Conservation (phyloP, 108 stramenopile genomes). For the Skeletonema costatum region DNA sequence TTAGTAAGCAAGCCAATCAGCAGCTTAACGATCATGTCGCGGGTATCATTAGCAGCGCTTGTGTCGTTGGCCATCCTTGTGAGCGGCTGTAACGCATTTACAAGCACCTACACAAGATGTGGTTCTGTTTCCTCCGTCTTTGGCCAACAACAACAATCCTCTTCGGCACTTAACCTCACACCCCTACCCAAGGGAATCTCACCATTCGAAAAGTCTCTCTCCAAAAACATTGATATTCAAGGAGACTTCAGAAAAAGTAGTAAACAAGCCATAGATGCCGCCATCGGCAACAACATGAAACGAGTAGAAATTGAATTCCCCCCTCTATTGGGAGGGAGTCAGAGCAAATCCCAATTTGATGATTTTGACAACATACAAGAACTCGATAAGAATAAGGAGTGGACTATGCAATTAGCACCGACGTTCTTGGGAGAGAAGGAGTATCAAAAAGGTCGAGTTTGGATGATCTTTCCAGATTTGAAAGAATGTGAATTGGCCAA, state of each 20-base stretch:
- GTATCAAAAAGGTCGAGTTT: slow-evolving; percentile 39
- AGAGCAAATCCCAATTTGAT: slow-evolving; percentile 81
- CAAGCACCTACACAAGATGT: neutral
- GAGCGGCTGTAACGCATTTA: neutral
- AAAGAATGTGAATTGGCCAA: slow-evolving; percentile 84
- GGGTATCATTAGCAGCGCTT: neutral
- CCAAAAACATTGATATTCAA: slow-evolving; percentile 64
- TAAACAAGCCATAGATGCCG: slow-evolving; percentile 44
- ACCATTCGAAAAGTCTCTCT: slow-evolving; percentile 73
- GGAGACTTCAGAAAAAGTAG: slow-evolving; percentile 63
- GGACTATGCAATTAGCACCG: slow-evolving; percentile 67
- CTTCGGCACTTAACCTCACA: slow-evolving; percentile 23
- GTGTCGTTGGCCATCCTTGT: neutral
- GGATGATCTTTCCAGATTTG: slow-evolving; percentile 82
- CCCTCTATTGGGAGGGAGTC: slow-evolving; percentile 67
- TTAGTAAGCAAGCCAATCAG: no score
- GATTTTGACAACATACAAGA: slow-evolving; percentile 91
- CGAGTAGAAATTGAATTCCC: slow-evolving; percentile 85
- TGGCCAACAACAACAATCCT: slow-evolving; percentile 1
- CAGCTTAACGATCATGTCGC: neutral
- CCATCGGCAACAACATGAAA: slow-evolving; percentile 35
- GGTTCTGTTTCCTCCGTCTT: neutral
- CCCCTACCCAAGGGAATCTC: slow-evolving; percentile 70
- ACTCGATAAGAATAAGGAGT: slow-evolving; percentile 81
- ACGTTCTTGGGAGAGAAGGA: slow-evolving; percentile 35